Base-by-base conservation (phyloP, 208 protist species). In the Wallacemonas sp. region DNA sequence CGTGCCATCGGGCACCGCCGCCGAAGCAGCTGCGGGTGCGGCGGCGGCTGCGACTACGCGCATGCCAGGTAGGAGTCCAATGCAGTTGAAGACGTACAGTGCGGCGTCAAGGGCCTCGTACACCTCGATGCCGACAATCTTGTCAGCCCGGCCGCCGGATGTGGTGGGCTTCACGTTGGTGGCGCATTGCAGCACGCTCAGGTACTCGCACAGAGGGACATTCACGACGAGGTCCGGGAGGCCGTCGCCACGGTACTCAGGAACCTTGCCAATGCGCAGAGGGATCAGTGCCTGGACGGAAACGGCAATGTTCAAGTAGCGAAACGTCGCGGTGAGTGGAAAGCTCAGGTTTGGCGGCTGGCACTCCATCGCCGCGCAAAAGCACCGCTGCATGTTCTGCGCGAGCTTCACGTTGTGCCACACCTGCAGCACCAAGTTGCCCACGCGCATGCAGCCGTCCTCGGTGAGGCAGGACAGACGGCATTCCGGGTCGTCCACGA, bases 241-340 rank as follows among this genome's bases (percentile, higher is more conserved):
- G 21, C 76, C 74, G 36, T 68, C 76, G 21, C 85, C 85, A 11
- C 68, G 52, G 44, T 83, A 79, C 44, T 64, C 49, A 0, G 75
- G 70, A 16, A 62, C 39, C n/a, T 71, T 57, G 9, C 30, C 65
- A 17, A 39, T 47, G n/a, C 70, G 68, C 39, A 92, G 57, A 0
- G 85, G 73, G 1, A 88, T 41, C 34, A 78, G 64, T 19, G 81
- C 80, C 46, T 80, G 70, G 5, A 83, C 81, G 21, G 80, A 73
- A 17, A 92, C 67, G 33, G 76, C 72, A 21, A 82, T 68, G 41
- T 75, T 63, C 26, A 82, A 74, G 61, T 65, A 83, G 48, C 78
- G 78, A 63, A 88, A 80, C 19, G 82, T 83, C 44, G 80, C 81
- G 19, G 72, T 79, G 23, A 92, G 77, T 6, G 85, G 85, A 12